Percentiles rank a stretch among this genome's conserved stretches.
These are phyloP conservation scores for Tricholoma sp. DNA, from an alignment of 768 basidiomycete genomes.

Conservation along the genomic window DNA sequence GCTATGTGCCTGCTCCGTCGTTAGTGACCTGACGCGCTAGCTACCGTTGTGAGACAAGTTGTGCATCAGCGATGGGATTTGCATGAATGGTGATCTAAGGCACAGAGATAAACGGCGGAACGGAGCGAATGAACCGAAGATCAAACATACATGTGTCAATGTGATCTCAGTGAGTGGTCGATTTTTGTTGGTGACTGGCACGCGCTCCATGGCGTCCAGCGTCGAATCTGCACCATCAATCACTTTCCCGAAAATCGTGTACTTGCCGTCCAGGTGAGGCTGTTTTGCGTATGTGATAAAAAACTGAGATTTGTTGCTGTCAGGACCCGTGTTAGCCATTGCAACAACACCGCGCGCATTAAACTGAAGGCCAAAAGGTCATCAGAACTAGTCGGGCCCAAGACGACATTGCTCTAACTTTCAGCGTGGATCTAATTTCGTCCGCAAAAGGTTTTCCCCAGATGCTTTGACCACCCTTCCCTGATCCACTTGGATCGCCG, in stretches of 20 bases:
- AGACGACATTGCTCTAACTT: conserved; percentile 43
- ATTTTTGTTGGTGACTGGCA: conserved; percentile 88
- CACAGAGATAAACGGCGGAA: conserved; percentile 2
- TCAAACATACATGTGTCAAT: conserved; percentile 60
- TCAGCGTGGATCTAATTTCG: conserved; percentile 90
- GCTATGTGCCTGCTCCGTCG: no score
- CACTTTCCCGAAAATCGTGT: conserved; percentile 95
- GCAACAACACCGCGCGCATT: conserved; percentile 92
- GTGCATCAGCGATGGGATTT: conserved; percentile 89
- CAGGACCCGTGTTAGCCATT: conserved; percentile 96
- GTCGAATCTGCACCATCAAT: conserved; percentile 96
- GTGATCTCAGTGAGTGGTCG: conserved; percentile 83
- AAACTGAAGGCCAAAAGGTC: conserved; percentile 53
- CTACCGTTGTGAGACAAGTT: conserved; percentile 33
- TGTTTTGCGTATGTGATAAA: conserved; percentile 92
- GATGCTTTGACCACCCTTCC: conserved; percentile 95
- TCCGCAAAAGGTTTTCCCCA: conserved; percentile 92
- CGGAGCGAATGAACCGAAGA: conserved; percentile 2
- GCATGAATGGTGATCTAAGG: conserved; percentile 82
- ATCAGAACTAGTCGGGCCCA: conserved; percentile 11
- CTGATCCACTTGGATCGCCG: conserved; percentile 83
- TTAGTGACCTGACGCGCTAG: no score
- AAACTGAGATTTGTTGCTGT: conserved; percentile 91
- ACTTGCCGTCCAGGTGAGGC: conserved; percentile 88
- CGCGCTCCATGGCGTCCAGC: conserved; percentile 88